phyloP scores from a whole-genome alignment of 2,329 filamentous ascomycete species.

The Colletotrichum sidae region DNA sequence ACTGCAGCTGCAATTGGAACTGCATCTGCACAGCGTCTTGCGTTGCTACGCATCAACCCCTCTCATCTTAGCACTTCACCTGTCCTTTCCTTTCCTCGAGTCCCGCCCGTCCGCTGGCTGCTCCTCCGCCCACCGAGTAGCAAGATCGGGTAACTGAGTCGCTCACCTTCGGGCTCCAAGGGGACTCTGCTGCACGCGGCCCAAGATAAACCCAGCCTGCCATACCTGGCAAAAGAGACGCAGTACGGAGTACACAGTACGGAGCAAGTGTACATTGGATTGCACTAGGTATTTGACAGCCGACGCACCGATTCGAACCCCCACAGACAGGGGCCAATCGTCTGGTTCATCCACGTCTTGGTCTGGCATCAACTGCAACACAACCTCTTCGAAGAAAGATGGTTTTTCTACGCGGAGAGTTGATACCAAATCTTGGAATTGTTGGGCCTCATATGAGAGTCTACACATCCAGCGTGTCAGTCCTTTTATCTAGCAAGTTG shows the following conservation, averaged over 20 bases:
- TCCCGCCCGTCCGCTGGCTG: conserved; percentile 32
- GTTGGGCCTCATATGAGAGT: too few relatives aligned
- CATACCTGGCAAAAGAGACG: background rate
- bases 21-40: conserved; percentile 4
- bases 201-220: conserved; percentile 3
- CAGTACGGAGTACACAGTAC: too few relatives aligned
- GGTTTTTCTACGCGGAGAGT: too few relatives aligned
- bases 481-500: too few relatives aligned
- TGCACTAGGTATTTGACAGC: too few relatives aligned
- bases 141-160: conserved; percentile 30
- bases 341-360: conserved; percentile 17
- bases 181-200: background rate
- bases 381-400: too few relatives aligned
- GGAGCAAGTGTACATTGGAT: too few relatives aligned
- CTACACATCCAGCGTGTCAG: too few relatives aligned
- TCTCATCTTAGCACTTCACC: conserved; percentile 14
- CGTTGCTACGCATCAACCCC: conserved; percentile 1
- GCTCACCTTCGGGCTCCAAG: conserved; percentile 21
- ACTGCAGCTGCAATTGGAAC: conserved; percentile 7
- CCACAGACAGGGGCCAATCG: conserved; percentile 17
- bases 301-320: background rate
- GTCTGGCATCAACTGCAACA: conserved; percentile 29
- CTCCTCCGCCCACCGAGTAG: conserved; percentile 32
- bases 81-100: background rate
- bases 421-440: too few relatives aligned